These are phyloP conservation scores for Neurospora cerealis DNA, from an alignment of 495 filamentous ascomycete species.

Conservation along the genomic window DNA sequence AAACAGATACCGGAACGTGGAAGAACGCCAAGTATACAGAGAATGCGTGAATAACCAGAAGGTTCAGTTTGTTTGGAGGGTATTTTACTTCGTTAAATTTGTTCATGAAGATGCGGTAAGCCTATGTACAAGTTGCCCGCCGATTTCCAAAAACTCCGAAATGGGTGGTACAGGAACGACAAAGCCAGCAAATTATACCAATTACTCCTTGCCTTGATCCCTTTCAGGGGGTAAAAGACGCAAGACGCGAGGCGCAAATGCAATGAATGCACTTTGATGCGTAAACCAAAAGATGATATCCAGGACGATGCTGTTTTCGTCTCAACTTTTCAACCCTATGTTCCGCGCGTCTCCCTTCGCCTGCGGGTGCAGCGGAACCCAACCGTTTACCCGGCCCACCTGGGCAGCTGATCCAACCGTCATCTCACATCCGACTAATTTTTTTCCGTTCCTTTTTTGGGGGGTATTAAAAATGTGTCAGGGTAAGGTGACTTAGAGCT, in stretches of 20 bases:
- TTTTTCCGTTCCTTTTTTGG: neutral
- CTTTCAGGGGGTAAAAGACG: neutral
- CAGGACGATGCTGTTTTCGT: neutral
- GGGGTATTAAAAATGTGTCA: neutral
- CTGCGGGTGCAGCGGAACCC: neutral
- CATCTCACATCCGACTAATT: neutral
- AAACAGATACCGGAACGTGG: neutral
- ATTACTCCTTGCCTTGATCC: neutral
- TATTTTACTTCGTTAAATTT: neutral
- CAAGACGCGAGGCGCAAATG: neutral
- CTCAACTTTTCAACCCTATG: neutral
- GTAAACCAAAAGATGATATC: neutral
- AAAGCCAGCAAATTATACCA: neutral
- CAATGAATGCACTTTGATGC: neutral
- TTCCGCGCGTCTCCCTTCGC: neutral
- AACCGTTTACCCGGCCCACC: neutral
- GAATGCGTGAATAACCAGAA: neutral
- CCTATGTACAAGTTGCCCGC: neutral
- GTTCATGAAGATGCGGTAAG: neutral
- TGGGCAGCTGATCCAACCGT: neutral
- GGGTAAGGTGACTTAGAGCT: slow-evolving; percentile 26
- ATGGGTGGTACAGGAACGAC: neutral
- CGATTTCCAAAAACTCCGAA: neutral
- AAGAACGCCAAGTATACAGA: neutral
- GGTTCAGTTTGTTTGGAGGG: neutral